These are phyloP conservation scores for Pseudocercospora fuligena DNA, from an alignment of 2,329 filamentous ascomycete genomes.

Conservation along the genomic window DNA sequence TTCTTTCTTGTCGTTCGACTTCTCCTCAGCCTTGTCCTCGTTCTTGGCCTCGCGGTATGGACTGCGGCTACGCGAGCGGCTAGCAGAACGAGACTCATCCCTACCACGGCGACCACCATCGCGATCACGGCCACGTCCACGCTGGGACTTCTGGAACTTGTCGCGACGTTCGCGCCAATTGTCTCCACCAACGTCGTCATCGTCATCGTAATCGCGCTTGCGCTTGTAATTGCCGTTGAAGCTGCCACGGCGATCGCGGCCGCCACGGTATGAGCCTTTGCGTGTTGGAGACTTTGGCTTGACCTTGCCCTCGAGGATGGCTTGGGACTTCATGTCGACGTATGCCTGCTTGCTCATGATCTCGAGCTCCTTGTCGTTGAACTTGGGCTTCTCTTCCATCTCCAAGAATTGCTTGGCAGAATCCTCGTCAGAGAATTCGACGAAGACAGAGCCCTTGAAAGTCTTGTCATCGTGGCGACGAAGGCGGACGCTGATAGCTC, in stretches of 20 bases:
- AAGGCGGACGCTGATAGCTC: conserved; percentile 82
- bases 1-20: background rate
- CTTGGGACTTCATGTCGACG: conserved; percentile 58
- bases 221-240: conserved; percentile 34
- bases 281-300: conserved; percentile 40
- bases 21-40: conserved; percentile 14
- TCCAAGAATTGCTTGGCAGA: conserved; percentile 78
- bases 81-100: conserved; percentile 21
- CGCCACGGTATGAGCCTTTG: conserved; percentile 44
- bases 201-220: conserved; percentile 29
- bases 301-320: conserved; percentile 50
- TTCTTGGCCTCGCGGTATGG: conserved; percentile 17
- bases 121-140: conserved; percentile 24
- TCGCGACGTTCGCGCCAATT: conserved; percentile 34
- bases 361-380: conserved; percentile 76
- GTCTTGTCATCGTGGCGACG: conserved; percentile 72
- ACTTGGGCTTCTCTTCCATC: conserved; percentile 80
- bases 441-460: conserved; percentile 97
- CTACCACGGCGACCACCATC: conserved; percentile 24
- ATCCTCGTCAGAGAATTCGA: conserved; percentile 84
- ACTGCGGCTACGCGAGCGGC: conserved; percentile 24
- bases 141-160: conserved; percentile 29
- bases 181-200: conserved; percentile 31
- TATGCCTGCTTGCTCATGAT: conserved; percentile 91
- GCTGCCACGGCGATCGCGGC: conserved; percentile 41